Base-by-base conservation (phyloP, 495 filamentous ascomycete genomes). In the Hypomontagnella submonticulosa region DNA sequence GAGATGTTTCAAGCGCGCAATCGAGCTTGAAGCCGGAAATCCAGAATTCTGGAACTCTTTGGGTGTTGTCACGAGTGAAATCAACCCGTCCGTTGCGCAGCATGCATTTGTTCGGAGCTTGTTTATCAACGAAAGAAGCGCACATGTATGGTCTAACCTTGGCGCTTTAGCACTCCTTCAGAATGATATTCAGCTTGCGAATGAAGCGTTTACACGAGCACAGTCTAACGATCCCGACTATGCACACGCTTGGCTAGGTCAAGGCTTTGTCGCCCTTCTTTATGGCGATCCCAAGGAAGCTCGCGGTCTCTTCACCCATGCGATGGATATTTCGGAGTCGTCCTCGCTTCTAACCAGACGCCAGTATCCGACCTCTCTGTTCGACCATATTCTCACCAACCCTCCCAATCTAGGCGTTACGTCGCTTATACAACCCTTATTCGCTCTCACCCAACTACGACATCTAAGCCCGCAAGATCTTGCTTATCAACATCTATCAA, bases 31-130 rank as follows among this genome's bases (percentile, higher is more conserved):
- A 73, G 90, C 96, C 5, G 90, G 93, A 27, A 99, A 98, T 71
- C 80, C 93, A 0, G 95, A 99, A 69, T 99, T 98, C 75, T 99
- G 95, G 95, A 97, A 97, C 73, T 87, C 95, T 2, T 84, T 99
- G 16, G 95, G 94, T 16, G 92, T 97, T 5, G 91, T 90, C 12
- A 98, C 95, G 1, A 91, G 89, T 41, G 84, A 81, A 36, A 80
- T 97, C 69, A 97, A 92, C 71, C 89, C 92, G 0, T 89, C 90
- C 57, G 90, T 98, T 1, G 88, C 96, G 0, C 95, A 99, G 76
- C 95, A 99, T 76, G 85, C 95, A 0, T 91, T 99, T 64, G 90
- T 97, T n/a, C 84, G 95, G 55, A 93, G 92, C 66, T 76, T 99
- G 13, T 89, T 93, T 73, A 80, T 99, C n/a, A 96, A 98, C 72